A percentile compares a stretch with the other conserved stretches of the same genome.
phyloP scores from a whole-genome alignment of 2,329 filamentous ascomycete genomes.

The Epichloe sibirici region DNA sequence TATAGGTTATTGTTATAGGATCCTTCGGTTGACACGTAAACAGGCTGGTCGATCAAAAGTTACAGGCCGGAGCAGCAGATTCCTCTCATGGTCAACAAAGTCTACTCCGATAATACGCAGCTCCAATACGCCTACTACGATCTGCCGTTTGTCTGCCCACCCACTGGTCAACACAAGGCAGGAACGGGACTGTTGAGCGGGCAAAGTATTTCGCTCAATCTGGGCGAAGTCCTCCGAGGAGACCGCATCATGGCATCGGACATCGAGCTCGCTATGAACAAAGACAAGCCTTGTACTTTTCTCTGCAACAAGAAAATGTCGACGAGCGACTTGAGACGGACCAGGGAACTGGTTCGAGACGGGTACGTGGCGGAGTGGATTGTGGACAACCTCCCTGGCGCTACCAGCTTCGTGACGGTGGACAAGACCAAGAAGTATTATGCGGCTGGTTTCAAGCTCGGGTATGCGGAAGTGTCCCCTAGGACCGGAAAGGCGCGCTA shows the following conservation, averaged over 20 bases:
- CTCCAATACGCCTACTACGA: constrained; percentile 88
- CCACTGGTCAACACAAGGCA: constrained; percentile 52
- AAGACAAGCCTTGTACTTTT: constrained; percentile 59
- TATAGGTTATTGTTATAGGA: not conserved
- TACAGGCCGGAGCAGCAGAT: constrained; percentile 67
- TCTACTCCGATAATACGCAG: constrained; percentile 80
- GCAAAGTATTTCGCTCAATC: constrained; percentile 66
- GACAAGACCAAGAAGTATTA: constrained; percentile 83
- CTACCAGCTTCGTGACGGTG: constrained; percentile 77
- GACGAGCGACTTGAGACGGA: constrained; percentile 51
- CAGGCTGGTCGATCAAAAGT: constrained; percentile 71
- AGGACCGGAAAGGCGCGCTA: constrained; percentile 49
- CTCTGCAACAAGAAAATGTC: constrained; percentile 60
- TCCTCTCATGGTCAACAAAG: constrained; percentile 82
- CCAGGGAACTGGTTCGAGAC: constrained; percentile 59
- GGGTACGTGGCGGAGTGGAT: constrained; percentile 91
- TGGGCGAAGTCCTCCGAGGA: constrained; percentile 77
- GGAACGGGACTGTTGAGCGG: constrained; percentile 62
- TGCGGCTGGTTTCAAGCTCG: constrained; percentile 79
- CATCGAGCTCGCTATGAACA: constrained; percentile 66
- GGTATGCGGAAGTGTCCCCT: constrained; percentile 56
- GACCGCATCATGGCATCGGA: constrained; percentile 79
- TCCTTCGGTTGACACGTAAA: constrained; percentile 3
- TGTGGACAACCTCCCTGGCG: constrained; percentile 79
- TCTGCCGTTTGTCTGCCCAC: constrained; percentile 75